Conservation (phyloP, 2,329 filamentous ascomycete species). For the Penicillium sp. region DNA sequence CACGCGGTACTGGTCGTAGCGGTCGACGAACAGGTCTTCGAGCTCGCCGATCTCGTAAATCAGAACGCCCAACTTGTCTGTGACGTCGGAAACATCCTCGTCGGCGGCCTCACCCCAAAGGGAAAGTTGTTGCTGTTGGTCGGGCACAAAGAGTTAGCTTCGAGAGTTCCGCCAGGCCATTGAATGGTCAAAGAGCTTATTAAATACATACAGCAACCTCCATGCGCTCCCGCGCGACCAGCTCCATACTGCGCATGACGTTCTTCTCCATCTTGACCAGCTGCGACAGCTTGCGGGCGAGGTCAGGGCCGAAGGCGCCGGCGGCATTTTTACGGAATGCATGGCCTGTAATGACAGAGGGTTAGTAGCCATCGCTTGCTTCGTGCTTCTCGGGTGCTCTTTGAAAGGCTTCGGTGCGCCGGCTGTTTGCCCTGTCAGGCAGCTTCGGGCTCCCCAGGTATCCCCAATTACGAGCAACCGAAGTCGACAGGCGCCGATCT, state of each 20-base stretch:
- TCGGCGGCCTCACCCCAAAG: slow-evolving; percentile 96
- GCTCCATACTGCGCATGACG: slow-evolving; percentile 96
- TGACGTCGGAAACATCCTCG: slow-evolving; percentile 97
- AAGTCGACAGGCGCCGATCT: not conserved
- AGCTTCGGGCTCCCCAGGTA: slow-evolving; percentile 1
- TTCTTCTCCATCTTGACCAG: slow-evolving; percentile 99
- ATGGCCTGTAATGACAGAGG: slow-evolving; percentile 56
- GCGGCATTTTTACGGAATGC: slow-evolving; percentile 57
- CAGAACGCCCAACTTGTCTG: slow-evolving; percentile 95
- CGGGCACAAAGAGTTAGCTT: slow-evolving; percentile 22
- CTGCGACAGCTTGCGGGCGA: slow-evolving; percentile 96
- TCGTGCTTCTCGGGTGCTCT: not conserved
- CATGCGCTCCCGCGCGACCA: slow-evolving; percentile 94
- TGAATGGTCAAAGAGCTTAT: not conserved
- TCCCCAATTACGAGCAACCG: not conserved
- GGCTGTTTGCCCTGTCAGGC: slow-evolving; percentile 14
- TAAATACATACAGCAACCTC: slow-evolving; percentile 81
- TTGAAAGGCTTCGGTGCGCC: not conserved
- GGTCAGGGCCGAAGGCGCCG: slow-evolving; percentile 69
- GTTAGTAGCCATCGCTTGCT: slow-evolving; percentile 17
- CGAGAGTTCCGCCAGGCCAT: not conserved
- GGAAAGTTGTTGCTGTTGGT: slow-evolving; percentile 89
- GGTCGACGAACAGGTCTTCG: slow-evolving; percentile 97
- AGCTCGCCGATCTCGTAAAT: slow-evolving; percentile 98
- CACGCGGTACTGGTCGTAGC: slow-evolving; percentile 98